Base-by-base conservation (phyloP, 257 asterid genomes). In the Salvia rosmarinus region DNA sequence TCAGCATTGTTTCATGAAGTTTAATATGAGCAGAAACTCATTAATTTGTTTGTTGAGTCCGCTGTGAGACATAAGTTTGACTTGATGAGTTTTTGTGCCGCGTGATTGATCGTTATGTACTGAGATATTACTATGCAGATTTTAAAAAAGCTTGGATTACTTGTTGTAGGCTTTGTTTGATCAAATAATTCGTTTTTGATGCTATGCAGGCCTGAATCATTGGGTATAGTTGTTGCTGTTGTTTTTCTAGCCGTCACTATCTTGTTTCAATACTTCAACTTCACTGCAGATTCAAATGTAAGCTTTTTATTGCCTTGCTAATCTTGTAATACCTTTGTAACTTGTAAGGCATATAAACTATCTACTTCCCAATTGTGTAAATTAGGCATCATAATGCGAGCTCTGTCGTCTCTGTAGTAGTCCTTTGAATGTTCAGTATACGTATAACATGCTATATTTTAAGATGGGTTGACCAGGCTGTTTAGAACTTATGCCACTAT, bases 121-220 rank as follows among this genome's bases (percentile, higher is more conserved):
- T 44, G 13, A 67, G 28, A 67, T 57, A 67, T 35, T 59, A 59
- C 17, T 13, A 17, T n/a, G 44, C 55, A 7, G 8, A 60, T 44
- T 21, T 60, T 19, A 17, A 9, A 58, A 46, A 34, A 0, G 30
- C 65, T 49, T 16, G 25, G 35, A 5, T 64, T 9, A 67, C 21
- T 19, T 25, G 28, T 54, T 11, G 9, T 60, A 34, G 16, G 60
- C 11, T 42, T 67, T 11, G n/a, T 63, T 56, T 51, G 42, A 70
- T 68, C 60, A 65, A 56, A 25, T 77, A 23, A 8, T 20, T 71
- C 58, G 4, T 28, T 17, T 66, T 54, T 75, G 2, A 28, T 56
- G 42, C 63, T 74, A 23, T 75, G 83, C 97, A 93, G 98, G 83
- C 98, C 98, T 40, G 97, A 93, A 73, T 91, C 98, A 1, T 75